Evolutionary conservation across 2,329 filamentous ascomycete genomes (phyloP).

Genomic region (Xylaria sp.): DNA sequence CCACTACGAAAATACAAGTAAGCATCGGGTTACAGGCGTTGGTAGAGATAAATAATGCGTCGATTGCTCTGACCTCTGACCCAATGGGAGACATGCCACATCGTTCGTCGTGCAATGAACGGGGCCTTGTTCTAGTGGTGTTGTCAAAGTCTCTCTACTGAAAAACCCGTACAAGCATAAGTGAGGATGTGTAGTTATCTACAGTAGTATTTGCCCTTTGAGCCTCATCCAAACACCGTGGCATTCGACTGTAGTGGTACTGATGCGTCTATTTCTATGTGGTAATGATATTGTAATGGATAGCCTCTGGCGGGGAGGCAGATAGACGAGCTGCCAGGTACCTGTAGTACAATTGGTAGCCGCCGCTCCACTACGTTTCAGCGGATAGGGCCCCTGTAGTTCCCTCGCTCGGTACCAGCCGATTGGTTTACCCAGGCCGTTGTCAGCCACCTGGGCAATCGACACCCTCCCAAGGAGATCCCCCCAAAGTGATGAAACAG

Average conservation of each 20-base stretch:
- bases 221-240: slow-evolving; percentile 30
- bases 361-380: neutral
- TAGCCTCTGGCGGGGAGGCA: neutral
- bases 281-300: slow-evolving; percentile 31
- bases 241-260: slow-evolving; percentile 17
- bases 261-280: slow-evolving; percentile 30
- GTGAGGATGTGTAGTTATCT: slow-evolving; percentile 24
- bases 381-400: neutral
- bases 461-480: neutral
- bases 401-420: slow-evolving; percentile 36
- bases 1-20: slow-evolving; percentile 36
- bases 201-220: slow-evolving; percentile 28
- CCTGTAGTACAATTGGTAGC: neutral
- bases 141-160: neutral
- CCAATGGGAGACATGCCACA: neutral
- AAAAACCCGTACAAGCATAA: neutral
- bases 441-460: neutral
- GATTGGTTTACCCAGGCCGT: slow-evolving; percentile 34
- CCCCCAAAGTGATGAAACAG: slow-evolving; percentile 40
- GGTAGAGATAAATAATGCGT: neutral
- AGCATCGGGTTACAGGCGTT: slow-evolving; percentile 29
- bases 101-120: neutral
- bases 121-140: neutral
- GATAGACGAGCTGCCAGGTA: slow-evolving; percentile 33
- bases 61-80: neutral